These are phyloP conservation scores for Cryptococcus wingfieldii DNA, from an alignment of 1,284 basidiomycete genomes.

Conservation along the genomic window DNA sequence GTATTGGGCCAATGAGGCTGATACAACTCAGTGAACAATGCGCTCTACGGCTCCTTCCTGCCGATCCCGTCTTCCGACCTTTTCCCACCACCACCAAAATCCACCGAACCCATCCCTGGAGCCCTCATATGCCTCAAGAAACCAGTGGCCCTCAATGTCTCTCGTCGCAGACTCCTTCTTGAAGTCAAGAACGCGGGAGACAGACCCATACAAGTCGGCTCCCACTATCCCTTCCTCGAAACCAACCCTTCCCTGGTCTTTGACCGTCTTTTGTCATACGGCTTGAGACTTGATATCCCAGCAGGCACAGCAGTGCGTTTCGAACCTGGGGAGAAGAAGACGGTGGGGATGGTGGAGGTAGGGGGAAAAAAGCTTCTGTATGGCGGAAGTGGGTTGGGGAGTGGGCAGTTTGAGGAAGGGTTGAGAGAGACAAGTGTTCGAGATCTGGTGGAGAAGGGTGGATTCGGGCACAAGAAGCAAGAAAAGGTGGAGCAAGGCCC, in stretches of 20 bases:
- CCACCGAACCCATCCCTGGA: slow-evolving; percentile 62
- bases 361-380: slow-evolving; percentile 67
- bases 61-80: slow-evolving; percentile 65
- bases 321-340: slow-evolving; percentile 86
- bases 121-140: slow-evolving; percentile 66
- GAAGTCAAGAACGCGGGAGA: slow-evolving; percentile 90
- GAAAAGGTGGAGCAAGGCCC: slow-evolving; percentile 25
- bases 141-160: slow-evolving; percentile 69
- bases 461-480: slow-evolving; percentile 44
- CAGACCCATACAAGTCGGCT: slow-evolving; percentile 89
- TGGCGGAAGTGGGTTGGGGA: slow-evolving; percentile 75
- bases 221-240: slow-evolving; percentile 91
- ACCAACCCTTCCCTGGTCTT: slow-evolving; percentile 78
- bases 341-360: slow-evolving; percentile 75
- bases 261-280: slow-evolving; percentile 74
- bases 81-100: slow-evolving; percentile 58
- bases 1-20: neutral
- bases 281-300: slow-evolving; percentile 78
- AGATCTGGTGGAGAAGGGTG: slow-evolving; percentile 26
- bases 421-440: slow-evolving; percentile 21
- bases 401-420: slow-evolving; percentile 51
- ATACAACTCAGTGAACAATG: slow-evolving; percentile 56
- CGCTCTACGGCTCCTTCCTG: slow-evolving; percentile 89
- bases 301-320: slow-evolving; percentile 92
- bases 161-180: slow-evolving; percentile 64